phyloP scores from a whole-genome alignment of 176 grass and related monocot genomes.

The Cymbopogon citratus region DNA sequence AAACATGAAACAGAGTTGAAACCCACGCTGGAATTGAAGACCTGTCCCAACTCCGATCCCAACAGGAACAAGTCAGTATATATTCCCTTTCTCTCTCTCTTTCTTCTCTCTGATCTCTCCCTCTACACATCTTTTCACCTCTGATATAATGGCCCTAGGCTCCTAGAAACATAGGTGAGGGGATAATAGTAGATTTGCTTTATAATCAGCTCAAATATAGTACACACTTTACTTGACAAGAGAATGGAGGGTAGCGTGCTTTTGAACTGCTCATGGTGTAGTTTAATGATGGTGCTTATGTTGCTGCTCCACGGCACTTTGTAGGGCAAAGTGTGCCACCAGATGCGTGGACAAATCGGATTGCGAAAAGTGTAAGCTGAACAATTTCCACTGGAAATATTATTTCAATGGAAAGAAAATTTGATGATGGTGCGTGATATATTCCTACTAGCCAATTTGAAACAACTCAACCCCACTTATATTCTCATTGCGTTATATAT shows the following conservation, averaged over 20 bases:
- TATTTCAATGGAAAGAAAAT: not conserved
- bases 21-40: not conserved
- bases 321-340: constrained; percentile 40
- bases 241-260: not conserved
- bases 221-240: not conserved
- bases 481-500: constrained; percentile 9
- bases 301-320: constrained; percentile 35
- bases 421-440: constrained; percentile 25
- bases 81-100: constrained; percentile 6
- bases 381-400: constrained; percentile 16
- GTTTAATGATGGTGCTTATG: constrained; percentile 26
- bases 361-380: constrained; percentile 51
- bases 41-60: constrained; percentile 6
- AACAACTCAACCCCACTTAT: constrained; percentile 41
- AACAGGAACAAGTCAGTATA: constrained; percentile 26
- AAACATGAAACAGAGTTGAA: constrained; percentile 29
- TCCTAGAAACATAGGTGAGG: constrained; percentile 15
- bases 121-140: constrained; percentile 13
- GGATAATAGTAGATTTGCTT: constrained; percentile 33
- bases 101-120: not conserved
- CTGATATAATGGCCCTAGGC: not conserved
- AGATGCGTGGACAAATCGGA: constrained; percentile 33
- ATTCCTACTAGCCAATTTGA: constrained; percentile 38
- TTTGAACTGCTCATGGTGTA: constrained; percentile 34
- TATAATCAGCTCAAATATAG: not conserved